Percentiles rank a stretch among this genome's conserved stretches.
Evolutionary conservation across 1,284 basidiomycete genomes (phyloP).

Genomic region (Butyriboletus appendiculatus): DNA sequence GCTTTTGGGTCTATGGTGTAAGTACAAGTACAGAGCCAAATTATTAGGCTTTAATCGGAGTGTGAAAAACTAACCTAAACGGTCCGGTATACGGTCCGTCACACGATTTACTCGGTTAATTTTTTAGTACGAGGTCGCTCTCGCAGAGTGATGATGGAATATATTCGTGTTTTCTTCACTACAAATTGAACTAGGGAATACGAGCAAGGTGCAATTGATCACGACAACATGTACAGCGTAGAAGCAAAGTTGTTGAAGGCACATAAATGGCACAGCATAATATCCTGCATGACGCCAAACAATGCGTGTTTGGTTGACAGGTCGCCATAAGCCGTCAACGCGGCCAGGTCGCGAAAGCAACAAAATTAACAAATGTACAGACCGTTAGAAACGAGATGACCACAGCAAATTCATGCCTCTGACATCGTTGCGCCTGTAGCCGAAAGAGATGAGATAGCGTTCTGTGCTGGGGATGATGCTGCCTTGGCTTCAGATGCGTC

Average conservation of each 20-base stretch:
- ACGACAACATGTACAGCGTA: slow-evolving; percentile 29
- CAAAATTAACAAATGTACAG: slow-evolving; percentile 21
- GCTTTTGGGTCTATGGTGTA: too few relatives aligned
- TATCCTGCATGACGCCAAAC: slow-evolving; percentile 19
- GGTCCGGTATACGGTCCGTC: too few relatives aligned
- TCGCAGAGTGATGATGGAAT: slow-evolving; percentile 1
- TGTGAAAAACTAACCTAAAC: too few relatives aligned
- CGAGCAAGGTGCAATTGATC: slow-evolving; percentile 26
- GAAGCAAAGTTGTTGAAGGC: slow-evolving; percentile 20
- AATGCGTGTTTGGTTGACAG: slow-evolving; percentile 21
- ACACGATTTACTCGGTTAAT: too few relatives aligned
- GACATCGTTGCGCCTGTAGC: slow-evolving; percentile 50
- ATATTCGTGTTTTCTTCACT: slow-evolving; percentile 23
- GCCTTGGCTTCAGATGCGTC: slow-evolving; percentile 28
- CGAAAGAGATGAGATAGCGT: slow-evolving; percentile 28
- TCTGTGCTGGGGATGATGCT: slow-evolving; percentile 28
- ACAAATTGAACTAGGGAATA: slow-evolving; percentile 25
- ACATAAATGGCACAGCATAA: slow-evolving; percentile 29
- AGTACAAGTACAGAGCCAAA: too few relatives aligned
- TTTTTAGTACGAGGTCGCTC: too few relatives aligned
- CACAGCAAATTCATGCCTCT: slow-evolving; percentile 38
- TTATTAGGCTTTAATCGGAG: too few relatives aligned
- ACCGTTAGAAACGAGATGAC: slow-evolving; percentile 7
- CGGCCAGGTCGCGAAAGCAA: slow-evolving; percentile 12
- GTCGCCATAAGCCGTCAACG: slow-evolving; percentile 9